A percentile compares a stretch with the other conserved stretches of the same genome.
These are phyloP conservation scores for Candida rishiriensis DNA, from an alignment of 805 yeast species.

Conservation along the genomic window DNA sequence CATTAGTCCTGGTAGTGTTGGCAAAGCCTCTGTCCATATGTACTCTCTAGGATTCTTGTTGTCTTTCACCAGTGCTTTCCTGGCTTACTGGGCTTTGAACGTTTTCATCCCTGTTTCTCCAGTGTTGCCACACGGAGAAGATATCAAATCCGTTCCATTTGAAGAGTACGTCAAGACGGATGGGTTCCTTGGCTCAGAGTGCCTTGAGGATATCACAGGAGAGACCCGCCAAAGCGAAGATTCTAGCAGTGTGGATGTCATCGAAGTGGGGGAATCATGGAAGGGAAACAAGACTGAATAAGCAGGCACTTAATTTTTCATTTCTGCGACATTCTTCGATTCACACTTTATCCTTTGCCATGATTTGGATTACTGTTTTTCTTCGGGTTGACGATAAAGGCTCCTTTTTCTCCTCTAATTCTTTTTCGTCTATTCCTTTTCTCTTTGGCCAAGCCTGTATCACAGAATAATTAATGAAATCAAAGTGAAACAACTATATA, in stretches of 20 bases:
- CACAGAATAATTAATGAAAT: too few species aligned
- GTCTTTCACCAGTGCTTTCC: conserved; percentile 8
- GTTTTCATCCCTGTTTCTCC: conserved; percentile 2
- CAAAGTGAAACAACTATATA: too few species aligned
- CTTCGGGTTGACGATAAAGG: too few species aligned
- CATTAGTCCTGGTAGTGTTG: conserved; percentile 9
- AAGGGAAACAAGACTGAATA: too few species aligned
- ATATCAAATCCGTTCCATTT: conserved; percentile 3
- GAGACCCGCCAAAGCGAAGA: background rate
- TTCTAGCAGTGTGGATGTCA: conserved; percentile 1
- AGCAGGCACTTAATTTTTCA: too few species aligned
- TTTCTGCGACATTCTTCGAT: too few species aligned
- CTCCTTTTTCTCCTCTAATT: too few species aligned
- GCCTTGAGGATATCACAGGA: conserved; percentile 4
- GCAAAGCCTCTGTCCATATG: conserved; percentile 9
- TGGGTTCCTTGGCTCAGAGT: conserved; percentile 6
- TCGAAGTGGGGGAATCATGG: background rate
- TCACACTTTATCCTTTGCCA: too few species aligned
- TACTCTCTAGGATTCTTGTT: conserved; percentile 13
- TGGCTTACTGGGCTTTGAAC: conserved; percentile 4
- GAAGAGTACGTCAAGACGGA: conserved; percentile 9
- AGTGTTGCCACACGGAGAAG: conserved; percentile 1
- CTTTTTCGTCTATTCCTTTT: too few species aligned
- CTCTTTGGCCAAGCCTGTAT: too few species aligned
- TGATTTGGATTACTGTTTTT: too few species aligned